Evolutionary conservation across 345 rosid species (phyloP), one percentile per base, ranked within the genome.

Genomic region (rapeseed (Brassica napus)): DNA sequence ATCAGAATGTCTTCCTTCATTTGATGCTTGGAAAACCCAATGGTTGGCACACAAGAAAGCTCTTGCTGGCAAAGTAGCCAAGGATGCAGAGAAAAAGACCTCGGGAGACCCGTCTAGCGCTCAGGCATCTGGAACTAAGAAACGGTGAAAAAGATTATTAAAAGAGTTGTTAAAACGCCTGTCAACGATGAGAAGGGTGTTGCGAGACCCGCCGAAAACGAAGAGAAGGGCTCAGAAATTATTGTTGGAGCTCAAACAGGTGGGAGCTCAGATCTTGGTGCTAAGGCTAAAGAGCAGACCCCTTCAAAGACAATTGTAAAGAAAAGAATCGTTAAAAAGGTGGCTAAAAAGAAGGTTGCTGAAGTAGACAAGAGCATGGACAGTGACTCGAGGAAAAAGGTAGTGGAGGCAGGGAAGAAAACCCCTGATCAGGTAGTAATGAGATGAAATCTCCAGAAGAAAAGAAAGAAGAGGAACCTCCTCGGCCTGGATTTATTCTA

Each of bases 1-100:
- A 72, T 88, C 94, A 15, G 92, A 89, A 67, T 93, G 97, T 73
- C 93, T 95, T 34, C 98, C 99, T 81, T 90, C 91, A 30, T 76
- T 89, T 80, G 94, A 91, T 49, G 47, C 82, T 2, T 95, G 98
- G 99, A 82, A 82, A 79, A 85, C 83, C 35, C 92, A 90, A 63
- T 95, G 97, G 98, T 70, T 95, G 78, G 87, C 87, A 76, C 92
- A 91, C 81, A 89, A 87, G 86, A 88, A 89, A 78, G 86, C 84
- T 75, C 84, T 91, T 75, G 75, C 84, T 35, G 94, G 65, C 75
- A 86, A 78, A 35, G 82, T 52, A 52, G 24, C 79, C 72, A 82
- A 86, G 83, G 82, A 76, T 80, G 75, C 70, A 61, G 84, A 83
- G 62, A 85, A 84, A 73, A 80, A 83, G 31, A 84, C 82, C 57